phyloP scores from a whole-genome alignment of 148 eudicot genomes.

The Nepenthes gracilis region DNA sequence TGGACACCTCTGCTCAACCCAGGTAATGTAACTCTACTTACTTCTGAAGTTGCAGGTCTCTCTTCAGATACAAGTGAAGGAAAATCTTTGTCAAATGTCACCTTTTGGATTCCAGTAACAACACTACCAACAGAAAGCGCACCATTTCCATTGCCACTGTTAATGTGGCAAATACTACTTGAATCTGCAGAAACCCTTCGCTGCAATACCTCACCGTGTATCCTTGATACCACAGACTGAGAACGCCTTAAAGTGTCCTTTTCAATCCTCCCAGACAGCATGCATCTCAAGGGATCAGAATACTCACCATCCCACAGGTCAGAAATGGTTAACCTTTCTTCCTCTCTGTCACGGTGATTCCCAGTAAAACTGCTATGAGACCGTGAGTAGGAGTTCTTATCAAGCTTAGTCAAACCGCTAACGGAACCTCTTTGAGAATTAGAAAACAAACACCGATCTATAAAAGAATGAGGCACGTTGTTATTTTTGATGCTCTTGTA shows the following conservation, averaged over 20 bases:
- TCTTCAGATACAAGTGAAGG: conserved; percentile 68
- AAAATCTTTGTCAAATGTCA: conserved; percentile 65
- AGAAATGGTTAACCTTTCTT: conserved; percentile 37
- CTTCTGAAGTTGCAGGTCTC: conserved; percentile 44
- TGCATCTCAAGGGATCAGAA: conserved; percentile 46
- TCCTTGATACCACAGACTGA: conserved; percentile 52
- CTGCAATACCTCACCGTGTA: conserved; percentile 34
- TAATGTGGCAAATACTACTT: conserved; percentile 18
- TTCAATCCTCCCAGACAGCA: conserved; percentile 39
- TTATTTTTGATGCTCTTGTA: conserved; percentile 19
- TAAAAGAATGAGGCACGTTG: conserved; percentile 25
- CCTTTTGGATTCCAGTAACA: conserved; percentile 29
- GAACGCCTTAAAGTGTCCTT: conserved; percentile 55
- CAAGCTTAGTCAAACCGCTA: conserved; percentile 54
- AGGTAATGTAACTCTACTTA: conserved; percentile 58
- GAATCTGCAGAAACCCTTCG: conserved; percentile 21
- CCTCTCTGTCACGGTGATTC: conserved; percentile 52
- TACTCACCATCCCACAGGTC: conserved; percentile 54
- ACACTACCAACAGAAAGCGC: conserved; percentile 23
- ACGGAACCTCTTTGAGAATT: conserved; percentile 50
- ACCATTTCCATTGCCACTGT: conserved; percentile 26
- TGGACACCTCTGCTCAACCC: conserved; percentile 55
- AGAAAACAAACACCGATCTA: conserved; percentile 41
- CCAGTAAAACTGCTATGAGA: conserved; percentile 59
- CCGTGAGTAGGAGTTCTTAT: conserved; percentile 21